Evolutionary conservation across 2,329 filamentous ascomycete species (phyloP).

Genomic region (Alternaria metachromatica): DNA sequence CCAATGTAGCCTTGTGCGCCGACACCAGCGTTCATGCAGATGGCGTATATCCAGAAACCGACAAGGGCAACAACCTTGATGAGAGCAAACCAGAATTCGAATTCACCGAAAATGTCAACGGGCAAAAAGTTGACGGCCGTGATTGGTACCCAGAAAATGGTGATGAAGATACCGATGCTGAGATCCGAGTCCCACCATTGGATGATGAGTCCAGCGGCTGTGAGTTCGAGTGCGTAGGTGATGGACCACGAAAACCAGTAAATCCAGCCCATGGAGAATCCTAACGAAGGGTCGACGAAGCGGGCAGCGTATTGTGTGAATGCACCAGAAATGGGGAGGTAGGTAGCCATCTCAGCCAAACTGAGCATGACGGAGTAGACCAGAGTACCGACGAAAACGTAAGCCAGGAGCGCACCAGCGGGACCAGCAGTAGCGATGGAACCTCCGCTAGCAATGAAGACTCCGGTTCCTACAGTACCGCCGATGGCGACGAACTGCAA

Average conservation of each 20-base stretch:
- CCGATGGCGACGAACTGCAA: conserved; percentile 51
- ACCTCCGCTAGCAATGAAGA: conserved; percentile 60
- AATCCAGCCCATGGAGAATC: conserved; percentile 82
- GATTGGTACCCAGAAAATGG: conserved; percentile 74
- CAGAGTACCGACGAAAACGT: conserved; percentile 66
- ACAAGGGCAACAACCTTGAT: conserved; percentile 79
- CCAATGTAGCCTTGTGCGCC: conserved; percentile 74
- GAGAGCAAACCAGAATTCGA: conserved; percentile 79
- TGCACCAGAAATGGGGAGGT: conserved; percentile 76
- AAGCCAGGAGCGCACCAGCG: conserved; percentile 55
- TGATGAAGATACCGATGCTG: conserved; percentile 74
- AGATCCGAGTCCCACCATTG: conserved; percentile 72
- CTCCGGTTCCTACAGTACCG: conserved; percentile 59
- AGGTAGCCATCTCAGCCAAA: conserved; percentile 74
- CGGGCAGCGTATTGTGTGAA: conserved; percentile 79
- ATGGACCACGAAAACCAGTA: conserved; percentile 83
- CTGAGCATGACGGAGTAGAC: conserved; percentile 76
- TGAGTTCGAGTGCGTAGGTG: conserved; percentile 76
- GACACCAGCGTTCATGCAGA: conserved; percentile 74
- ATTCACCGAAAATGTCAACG: conserved; percentile 74
- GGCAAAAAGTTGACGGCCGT: conserved; percentile 73
- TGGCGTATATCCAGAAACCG: conserved; percentile 78
- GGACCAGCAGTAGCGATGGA: conserved; percentile 59
- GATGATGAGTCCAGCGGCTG: conserved; percentile 75
- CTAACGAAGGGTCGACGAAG: conserved; percentile 74